Conservation (phyloP, 164 flowering plant species). For the Litsea cubeba region DNA sequence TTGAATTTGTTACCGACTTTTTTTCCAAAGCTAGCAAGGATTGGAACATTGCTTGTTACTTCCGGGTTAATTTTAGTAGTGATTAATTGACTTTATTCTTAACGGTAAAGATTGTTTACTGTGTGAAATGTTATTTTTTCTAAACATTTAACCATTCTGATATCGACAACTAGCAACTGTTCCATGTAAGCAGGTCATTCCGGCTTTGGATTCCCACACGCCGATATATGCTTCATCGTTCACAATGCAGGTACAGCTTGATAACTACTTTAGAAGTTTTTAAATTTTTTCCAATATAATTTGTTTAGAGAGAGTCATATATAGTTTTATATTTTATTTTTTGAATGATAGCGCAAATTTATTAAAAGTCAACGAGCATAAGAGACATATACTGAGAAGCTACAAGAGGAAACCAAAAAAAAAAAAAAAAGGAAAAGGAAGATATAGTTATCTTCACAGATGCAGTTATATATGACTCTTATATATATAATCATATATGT, state of each 20-base stretch:
- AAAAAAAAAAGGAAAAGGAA: too few relatives aligned
- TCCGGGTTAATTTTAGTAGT: neutral
- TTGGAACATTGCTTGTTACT: neutral
- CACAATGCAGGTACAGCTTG: conserved; percentile 84
- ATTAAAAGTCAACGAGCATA: too few relatives aligned
- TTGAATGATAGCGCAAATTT: too few relatives aligned
- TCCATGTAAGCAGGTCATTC: conserved; percentile 65
- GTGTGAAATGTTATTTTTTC: neutral
- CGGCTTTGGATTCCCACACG: conserved; percentile 81
- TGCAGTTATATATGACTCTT: neutral
- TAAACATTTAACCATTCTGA: neutral
- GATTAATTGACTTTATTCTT: neutral
- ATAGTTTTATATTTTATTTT: neutral
- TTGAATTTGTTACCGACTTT: neutral
- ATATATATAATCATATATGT: neutral
- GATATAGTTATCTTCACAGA: too few relatives aligned
- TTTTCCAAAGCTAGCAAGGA: neutral
- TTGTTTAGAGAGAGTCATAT: neutral
- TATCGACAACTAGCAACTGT: neutral
- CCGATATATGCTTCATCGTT: conserved; percentile 98
- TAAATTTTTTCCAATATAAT: neutral
- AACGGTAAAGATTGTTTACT: neutral
- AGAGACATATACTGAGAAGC: too few relatives aligned
- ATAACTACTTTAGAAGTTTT: neutral
- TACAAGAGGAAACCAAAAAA: too few relatives aligned